These are phyloP conservation scores for Rhododendron simsii DNA, from an alignment of 148 eudicot genomes.

Conservation along the genomic window DNA sequence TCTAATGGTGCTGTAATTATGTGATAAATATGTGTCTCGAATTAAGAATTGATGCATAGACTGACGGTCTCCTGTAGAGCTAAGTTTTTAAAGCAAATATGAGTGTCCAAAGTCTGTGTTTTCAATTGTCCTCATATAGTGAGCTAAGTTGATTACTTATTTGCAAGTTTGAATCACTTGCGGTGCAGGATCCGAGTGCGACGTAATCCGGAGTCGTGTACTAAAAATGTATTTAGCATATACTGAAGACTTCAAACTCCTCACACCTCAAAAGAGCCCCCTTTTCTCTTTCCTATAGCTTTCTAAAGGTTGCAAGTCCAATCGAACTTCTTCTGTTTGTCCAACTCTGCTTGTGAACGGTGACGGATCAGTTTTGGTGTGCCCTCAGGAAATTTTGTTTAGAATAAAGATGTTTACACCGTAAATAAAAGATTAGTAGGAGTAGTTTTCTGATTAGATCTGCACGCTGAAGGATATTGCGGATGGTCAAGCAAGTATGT, in stretches of 20 bases:
- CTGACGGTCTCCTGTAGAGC: neutral
- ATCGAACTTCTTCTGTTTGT: neutral
- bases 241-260: neutral
- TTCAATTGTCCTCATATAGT: neutral
- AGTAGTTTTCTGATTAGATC: neutral
- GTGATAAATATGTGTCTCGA: neutral
- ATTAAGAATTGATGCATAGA: neutral
- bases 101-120: neutral
- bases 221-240: neutral
- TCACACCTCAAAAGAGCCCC: neutral
- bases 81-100: neutral
- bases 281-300: neutral
- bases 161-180: neutral
- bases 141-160: neutral
- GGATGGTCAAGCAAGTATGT: neutral
- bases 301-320: neutral
- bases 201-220: neutral
- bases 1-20: neutral
- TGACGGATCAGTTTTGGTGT: neutral
- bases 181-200: no score
- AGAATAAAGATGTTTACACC: neutral
- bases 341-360: neutral
- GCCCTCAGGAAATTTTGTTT: neutral
- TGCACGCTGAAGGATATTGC: neutral
- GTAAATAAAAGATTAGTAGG: neutral